Percentiles rank a stretch among this genome's conserved stretches.
Conservation (phyloP, 352 stramenopile species). For the Labyrinthula sp. region DNA sequence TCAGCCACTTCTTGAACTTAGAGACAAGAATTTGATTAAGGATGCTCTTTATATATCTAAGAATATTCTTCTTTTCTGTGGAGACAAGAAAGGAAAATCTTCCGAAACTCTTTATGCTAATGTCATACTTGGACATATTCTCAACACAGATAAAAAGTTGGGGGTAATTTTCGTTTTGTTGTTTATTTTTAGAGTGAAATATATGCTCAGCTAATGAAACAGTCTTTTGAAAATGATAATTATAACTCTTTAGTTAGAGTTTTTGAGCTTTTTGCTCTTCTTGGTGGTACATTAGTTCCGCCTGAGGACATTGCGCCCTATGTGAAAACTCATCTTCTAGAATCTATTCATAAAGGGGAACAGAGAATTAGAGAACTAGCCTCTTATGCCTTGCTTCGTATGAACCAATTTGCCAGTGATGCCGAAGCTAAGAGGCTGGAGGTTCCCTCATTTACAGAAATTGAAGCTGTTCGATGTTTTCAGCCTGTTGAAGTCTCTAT, state of each 20-base stretch:
- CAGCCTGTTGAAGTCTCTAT: slow-evolving; percentile 38
- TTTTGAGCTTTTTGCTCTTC: slow-evolving; percentile 47
- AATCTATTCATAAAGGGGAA: slow-evolving; percentile 13
- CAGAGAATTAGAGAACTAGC: slow-evolving; percentile 38
- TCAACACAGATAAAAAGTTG: too few relatives aligned
- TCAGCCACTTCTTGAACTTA: too few relatives aligned
- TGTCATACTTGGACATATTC: too few relatives aligned
- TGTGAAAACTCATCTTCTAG: slow-evolving; percentile 1
- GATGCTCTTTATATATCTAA: too few relatives aligned
- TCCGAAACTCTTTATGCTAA: too few relatives aligned
- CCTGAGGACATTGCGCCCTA: background rate
- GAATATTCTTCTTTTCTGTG: too few relatives aligned
- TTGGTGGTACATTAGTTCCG: slow-evolving; percentile 44
- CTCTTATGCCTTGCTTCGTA: slow-evolving; percentile 35
- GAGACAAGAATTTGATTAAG: too few relatives aligned
- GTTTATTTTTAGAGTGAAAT: too few relatives aligned
- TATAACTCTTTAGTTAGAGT: slow-evolving; percentile 41
- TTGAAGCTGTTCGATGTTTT: slow-evolving; percentile 41
- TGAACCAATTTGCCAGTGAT: slow-evolving; percentile 35
- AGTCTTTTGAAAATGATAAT: slow-evolving; percentile 45
- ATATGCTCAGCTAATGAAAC: slow-evolving; percentile 56
- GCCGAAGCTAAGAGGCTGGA: slow-evolving; percentile 42
- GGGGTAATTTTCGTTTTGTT: too few relatives aligned
- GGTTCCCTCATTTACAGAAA: slow-evolving; percentile 42
- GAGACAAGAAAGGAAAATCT: too few relatives aligned